Conservation (phyloP, 805 yeast species). For the Candida ortonii region DNA sequence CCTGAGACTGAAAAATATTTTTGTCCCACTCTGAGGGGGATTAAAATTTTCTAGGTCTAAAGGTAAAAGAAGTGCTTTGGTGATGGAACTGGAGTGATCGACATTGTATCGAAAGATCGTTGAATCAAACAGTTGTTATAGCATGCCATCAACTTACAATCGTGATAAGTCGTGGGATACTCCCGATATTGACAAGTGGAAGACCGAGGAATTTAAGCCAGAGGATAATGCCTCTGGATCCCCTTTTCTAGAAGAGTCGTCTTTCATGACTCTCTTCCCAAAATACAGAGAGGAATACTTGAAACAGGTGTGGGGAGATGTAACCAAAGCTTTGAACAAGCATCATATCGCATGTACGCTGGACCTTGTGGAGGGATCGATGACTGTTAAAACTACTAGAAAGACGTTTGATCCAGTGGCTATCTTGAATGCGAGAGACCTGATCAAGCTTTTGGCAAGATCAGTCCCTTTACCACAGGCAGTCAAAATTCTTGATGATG, state of each 20-base stretch:
- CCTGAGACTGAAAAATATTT: constrained; percentile 1
- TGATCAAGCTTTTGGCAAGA: constrained; percentile 88
- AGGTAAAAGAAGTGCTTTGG: no score
- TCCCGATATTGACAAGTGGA: constrained; percentile 92
- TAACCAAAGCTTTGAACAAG: constrained; percentile 71
- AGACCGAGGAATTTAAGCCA: constrained; percentile 78
- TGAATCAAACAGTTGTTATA: not conserved
- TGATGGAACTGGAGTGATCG: no score
- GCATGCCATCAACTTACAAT: constrained; percentile 89
- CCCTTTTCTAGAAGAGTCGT: constrained; percentile 93
- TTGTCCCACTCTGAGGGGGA: constrained; percentile 6
- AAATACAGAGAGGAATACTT: constrained; percentile 92
- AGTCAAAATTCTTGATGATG: constrained; percentile 84
- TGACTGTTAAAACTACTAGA: constrained; percentile 94
- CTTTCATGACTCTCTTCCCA: constrained; percentile 93
- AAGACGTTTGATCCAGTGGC: constrained; percentile 95
- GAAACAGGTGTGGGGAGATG: constrained; percentile 90
- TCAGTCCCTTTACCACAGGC: constrained; percentile 98
- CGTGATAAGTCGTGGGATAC: constrained; percentile 98
- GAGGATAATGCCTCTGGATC: constrained; percentile 85
- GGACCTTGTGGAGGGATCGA: constrained; percentile 92
- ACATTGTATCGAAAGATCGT: not conserved
- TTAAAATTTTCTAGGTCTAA: constrained; percentile 8
- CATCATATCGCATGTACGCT: constrained; percentile 79
- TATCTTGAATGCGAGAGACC: constrained; percentile 89